These are phyloP conservation scores for Nakazawaea siamensis DNA, from an alignment of 805 yeast species.

Conservation along the genomic window DNA sequence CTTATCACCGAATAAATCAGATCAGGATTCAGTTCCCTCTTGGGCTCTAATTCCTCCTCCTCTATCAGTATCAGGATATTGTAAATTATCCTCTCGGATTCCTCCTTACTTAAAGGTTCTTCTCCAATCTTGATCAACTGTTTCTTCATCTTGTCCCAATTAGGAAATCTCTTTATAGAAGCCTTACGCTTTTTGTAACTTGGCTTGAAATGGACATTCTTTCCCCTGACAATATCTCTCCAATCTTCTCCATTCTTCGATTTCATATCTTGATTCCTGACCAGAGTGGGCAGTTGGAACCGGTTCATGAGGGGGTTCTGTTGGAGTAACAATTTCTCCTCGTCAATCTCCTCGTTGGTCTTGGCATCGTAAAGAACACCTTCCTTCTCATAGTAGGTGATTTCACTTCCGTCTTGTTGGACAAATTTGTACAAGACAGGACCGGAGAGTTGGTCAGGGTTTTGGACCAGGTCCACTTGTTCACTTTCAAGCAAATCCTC, in stretches of 20 bases:
- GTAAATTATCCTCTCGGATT: conserved; percentile 32
- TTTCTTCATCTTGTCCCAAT: not conserved
- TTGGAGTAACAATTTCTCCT: conserved; percentile 9
- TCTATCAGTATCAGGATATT: conserved; percentile 48
- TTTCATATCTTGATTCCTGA: not conserved
- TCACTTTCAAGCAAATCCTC: conserved; percentile 6
- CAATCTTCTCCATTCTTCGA: conserved; percentile 47
- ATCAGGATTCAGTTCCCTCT: not conserved
- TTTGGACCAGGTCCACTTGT: conserved; percentile 10
- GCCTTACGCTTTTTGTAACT: conserved; percentile 17
- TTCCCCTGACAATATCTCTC: conserved; percentile 63
- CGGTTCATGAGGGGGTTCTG: conserved; percentile 5
- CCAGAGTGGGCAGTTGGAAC: not conserved
- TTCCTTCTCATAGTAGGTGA: conserved; percentile 3
- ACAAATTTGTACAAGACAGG: conserved; percentile 1
- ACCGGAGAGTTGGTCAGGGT: conserved; percentile 4
- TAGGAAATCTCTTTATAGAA: not conserved
- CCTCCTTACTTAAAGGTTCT: conserved; percentile 16
- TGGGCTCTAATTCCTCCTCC: conserved; percentile 21
- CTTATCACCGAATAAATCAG: too few relatives aligned
- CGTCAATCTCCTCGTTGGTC: conserved; percentile 3
- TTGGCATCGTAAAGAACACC: conserved; percentile 3
- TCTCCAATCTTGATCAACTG: not conserved
- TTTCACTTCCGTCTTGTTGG: conserved; percentile 1
- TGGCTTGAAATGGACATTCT: conserved; percentile 31